These are phyloP conservation scores for Hevea brasiliensis DNA, from an alignment of 345 rosid genomes.

Conservation along the genomic window DNA sequence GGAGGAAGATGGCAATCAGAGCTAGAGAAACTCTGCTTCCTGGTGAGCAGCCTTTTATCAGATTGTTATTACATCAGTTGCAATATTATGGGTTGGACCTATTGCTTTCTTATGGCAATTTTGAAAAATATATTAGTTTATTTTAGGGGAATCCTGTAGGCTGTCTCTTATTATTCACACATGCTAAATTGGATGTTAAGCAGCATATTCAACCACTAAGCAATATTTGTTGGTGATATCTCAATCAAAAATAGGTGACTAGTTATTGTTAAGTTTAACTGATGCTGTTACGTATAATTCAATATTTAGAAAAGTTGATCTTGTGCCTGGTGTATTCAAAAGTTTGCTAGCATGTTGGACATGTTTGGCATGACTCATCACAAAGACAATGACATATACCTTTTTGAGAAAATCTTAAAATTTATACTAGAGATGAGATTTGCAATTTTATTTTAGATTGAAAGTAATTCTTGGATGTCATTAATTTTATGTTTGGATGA, in stretches of 20 bases:
- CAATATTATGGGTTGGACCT: background rate
- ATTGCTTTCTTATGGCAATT: background rate
- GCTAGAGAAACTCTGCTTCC: conserved; percentile 80
- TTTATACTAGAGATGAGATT: background rate
- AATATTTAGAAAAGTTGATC: too few species aligned
- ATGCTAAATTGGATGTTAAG: background rate
- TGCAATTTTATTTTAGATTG: conserved; percentile 3
- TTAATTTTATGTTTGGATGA: conserved; percentile 5
- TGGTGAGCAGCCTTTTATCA: conserved; percentile 39
- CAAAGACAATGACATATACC: background rate
- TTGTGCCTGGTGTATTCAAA: too few species aligned
- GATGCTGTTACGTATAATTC: too few species aligned
- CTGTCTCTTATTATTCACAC: background rate
- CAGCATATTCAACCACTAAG: background rate
- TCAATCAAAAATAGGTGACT: background rate
- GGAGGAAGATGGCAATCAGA: conserved; percentile 86
- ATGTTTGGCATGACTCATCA: too few species aligned
- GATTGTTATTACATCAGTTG: conserved; percentile 6
- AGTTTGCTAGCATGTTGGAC: too few species aligned
- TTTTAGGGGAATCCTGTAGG: background rate
- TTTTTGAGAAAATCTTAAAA: background rate
- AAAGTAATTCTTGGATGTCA: background rate
- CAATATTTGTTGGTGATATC: background rate
- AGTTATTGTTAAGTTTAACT: background rate
- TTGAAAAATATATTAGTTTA: background rate